Conservation (phyloP, 2,329 filamentous ascomycete genomes). For the Fusarium sp. region DNA sequence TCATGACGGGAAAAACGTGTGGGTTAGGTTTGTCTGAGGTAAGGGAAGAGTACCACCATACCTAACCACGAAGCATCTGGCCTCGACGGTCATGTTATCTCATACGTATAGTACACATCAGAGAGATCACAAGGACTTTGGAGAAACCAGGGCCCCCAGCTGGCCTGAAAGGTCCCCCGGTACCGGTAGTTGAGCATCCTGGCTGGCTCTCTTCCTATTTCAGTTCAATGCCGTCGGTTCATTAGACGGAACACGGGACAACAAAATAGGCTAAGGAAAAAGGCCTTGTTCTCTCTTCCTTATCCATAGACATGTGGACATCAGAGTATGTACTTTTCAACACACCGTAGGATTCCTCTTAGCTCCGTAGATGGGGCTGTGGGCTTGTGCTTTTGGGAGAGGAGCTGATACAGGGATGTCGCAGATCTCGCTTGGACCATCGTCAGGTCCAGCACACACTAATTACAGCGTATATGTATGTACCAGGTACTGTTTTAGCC, state of each 20-base stretch:
- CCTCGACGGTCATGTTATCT: neutral
- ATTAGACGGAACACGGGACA: neutral
- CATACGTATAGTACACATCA: neutral
- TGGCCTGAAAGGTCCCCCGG: neutral
- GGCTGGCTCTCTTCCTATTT: neutral
- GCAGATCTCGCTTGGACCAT: conserved; percentile 12
- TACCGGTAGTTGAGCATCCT: conserved; percentile 17
- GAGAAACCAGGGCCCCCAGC: conserved; percentile 11
- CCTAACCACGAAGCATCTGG: neutral
- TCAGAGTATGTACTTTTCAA: neutral
- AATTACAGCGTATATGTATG: neutral
- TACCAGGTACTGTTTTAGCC: neutral
- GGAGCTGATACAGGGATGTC: conserved; percentile 9
- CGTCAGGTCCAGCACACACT: neutral
- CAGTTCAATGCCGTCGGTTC: conserved; percentile 8
- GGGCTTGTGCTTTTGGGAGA: conserved; percentile 4
- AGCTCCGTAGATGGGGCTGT: conserved; percentile 8
- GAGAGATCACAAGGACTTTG: conserved; percentile 18
- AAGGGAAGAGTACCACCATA: neutral
- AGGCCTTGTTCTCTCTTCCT: neutral
- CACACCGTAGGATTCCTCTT: neutral
- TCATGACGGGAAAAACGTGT: neutral
- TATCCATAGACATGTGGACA: neutral
- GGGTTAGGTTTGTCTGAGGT: conserved; percentile 1
- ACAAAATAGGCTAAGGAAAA: neutral